Percentiles rank a stretch among this genome's conserved stretches.
These are phyloP conservation scores for Gossypium davidsonii DNA, from an alignment of 441 rosid species.

Conservation along the genomic window DNA sequence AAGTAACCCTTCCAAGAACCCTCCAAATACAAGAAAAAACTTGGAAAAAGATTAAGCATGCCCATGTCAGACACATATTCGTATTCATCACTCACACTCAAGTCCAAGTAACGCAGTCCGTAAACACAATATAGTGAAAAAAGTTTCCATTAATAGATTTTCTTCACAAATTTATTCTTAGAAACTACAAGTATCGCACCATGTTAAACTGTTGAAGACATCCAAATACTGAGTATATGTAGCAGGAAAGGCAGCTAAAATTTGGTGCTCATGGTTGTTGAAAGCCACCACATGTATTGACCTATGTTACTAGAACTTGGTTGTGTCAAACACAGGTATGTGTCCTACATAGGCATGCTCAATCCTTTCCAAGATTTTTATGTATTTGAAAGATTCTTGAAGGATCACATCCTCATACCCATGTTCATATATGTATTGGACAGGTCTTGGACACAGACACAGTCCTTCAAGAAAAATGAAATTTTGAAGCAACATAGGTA, in stretches of 20 bases:
- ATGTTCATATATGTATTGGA: not conserved
- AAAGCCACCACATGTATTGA: not conserved
- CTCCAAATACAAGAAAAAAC: not conserved
- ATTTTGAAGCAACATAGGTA: not conserved
- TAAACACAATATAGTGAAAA: not conserved
- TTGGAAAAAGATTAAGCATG: not conserved
- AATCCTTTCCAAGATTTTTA: too few species aligned
- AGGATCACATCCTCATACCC: not conserved
- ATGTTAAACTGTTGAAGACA: not conserved
- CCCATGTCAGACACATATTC: not conserved
- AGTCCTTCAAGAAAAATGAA: not conserved
- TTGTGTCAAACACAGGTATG: too few species aligned
- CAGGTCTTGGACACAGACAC: not conserved
- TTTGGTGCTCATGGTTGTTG: not conserved
- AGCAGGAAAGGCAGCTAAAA: not conserved
- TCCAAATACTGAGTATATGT: not conserved
- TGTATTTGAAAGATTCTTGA: too few species aligned
- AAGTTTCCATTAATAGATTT: not conserved
- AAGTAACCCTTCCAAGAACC: not conserved
- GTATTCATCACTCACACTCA: not conserved
- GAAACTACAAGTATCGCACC: not conserved
- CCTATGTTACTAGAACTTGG: too few species aligned
- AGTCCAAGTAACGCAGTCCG: not conserved
- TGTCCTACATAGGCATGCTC: too few species aligned
- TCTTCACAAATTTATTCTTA: not conserved